Percentiles rank a stretch among this genome's conserved stretches.
phyloP scores from a whole-genome alignment of 2,329 filamentous ascomycete genomes.

The Pseudogymnoascus sp. region DNA sequence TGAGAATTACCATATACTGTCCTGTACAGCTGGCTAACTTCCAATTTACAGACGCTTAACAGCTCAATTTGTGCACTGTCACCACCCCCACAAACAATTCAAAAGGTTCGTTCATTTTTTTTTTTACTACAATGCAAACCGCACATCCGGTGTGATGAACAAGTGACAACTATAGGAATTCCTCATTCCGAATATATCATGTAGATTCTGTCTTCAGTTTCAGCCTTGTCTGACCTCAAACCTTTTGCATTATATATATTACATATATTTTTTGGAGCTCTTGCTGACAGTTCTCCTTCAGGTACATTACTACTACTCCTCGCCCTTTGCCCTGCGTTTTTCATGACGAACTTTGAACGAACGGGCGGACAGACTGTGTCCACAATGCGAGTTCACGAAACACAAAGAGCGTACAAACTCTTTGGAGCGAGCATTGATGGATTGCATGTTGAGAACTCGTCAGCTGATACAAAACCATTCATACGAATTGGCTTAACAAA shows the following conservation, averaged over 20 bases:
- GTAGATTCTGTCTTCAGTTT: constrained; percentile 34
- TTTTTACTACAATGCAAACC: constrained; percentile 12
- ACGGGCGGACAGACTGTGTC: constrained; percentile 37
- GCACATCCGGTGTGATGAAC: constrained; percentile 28
- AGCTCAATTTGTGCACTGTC: neutral
- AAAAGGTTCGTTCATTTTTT: constrained; percentile 26
- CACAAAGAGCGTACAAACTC: constrained; percentile 34
- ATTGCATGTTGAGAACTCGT: constrained; percentile 38
- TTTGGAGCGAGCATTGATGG: constrained; percentile 28
- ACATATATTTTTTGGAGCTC: neutral
- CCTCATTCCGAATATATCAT: constrained; percentile 31
- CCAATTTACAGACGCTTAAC: neutral
- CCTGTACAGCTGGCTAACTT: neutral
- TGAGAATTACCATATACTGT: constrained; percentile 1
- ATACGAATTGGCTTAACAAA: constrained; percentile 9
- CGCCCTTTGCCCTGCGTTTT: constrained; percentile 12
- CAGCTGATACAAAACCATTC: constrained; percentile 31
- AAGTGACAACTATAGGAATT: constrained; percentile 30
- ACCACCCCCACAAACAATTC: neutral
- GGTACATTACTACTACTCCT: constrained; percentile 24
- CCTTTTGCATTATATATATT: constrained; percentile 11
- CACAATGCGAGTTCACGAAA: constrained; percentile 26
- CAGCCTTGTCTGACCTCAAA: constrained; percentile 37
- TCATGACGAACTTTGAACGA: constrained; percentile 39
- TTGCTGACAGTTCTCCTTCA: constrained; percentile 21